Conservation (phyloP, 1,139 yeast genomes). For the Taiozyma sp. region DNA sequence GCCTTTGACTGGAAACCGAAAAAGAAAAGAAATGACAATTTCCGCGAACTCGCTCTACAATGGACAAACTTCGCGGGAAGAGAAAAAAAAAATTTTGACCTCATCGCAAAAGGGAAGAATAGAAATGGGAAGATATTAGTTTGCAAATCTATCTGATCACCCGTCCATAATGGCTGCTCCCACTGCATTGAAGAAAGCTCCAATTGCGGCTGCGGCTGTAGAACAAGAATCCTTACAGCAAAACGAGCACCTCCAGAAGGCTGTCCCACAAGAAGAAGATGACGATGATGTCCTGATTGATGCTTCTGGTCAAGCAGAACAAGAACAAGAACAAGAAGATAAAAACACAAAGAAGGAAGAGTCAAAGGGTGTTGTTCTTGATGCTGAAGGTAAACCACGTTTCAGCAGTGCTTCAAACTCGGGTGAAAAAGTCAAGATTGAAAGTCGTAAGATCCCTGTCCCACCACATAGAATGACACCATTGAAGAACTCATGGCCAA, state of each 20-base stretch:
- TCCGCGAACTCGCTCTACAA: background rate
- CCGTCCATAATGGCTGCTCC: slow-evolving; percentile 60
- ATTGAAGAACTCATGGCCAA: slow-evolving; percentile 81
- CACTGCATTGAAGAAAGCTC: slow-evolving; percentile 38
- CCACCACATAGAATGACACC: slow-evolving; percentile 98
- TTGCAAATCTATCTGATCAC: background rate
- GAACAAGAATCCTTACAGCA: slow-evolving; percentile 17
- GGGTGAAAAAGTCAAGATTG: slow-evolving; percentile 70
- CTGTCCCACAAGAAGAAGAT: slow-evolving; percentile 20
- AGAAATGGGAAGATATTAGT: background rate
- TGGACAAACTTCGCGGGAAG: background rate
- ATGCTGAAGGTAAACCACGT: slow-evolving; percentile 86
- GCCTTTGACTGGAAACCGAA: background rate
- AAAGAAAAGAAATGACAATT: no score
- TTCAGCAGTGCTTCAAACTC: slow-evolving; percentile 69
- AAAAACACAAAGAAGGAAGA: slow-evolving; percentile 28
- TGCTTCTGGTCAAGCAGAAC: slow-evolving; percentile 36
- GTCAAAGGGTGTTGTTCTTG: slow-evolving; percentile 57
- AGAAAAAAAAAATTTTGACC: background rate
- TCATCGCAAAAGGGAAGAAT: background rate
- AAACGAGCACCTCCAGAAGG: background rate
- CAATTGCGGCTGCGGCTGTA: slow-evolving; percentile 11
- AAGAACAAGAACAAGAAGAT: slow-evolving; percentile 19
- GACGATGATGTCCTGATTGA: slow-evolving; percentile 64
- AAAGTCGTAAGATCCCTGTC: slow-evolving; percentile 82